These are phyloP conservation scores for Phaeotremella fagi DNA, from an alignment of 768 basidiomycete species.

Conservation along the genomic window DNA sequence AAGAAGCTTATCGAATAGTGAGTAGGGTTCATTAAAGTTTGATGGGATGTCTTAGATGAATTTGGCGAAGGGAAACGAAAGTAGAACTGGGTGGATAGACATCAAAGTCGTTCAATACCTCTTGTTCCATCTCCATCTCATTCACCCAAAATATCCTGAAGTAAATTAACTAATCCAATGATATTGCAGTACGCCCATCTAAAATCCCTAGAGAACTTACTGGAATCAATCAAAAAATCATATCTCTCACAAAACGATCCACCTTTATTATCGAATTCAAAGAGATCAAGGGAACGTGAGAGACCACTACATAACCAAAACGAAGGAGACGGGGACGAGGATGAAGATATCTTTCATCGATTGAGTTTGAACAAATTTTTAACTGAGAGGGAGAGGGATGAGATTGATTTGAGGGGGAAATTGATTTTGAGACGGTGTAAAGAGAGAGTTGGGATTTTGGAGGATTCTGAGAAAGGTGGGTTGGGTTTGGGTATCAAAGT, in stretches of 20 bases:
- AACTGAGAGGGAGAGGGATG: constrained; percentile 86
- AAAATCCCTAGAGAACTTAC: constrained; percentile 50
- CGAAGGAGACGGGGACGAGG: constrained; percentile 13
- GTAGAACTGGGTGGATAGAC: too few relatives aligned
- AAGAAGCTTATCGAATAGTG: constrained; percentile 47
- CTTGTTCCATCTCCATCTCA: background rate
- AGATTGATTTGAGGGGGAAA: constrained; percentile 88
- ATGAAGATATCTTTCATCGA: constrained; percentile 26
- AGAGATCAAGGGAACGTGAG: constrained; percentile 3
- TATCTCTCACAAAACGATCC: constrained; percentile 65
- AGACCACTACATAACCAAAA: background rate
- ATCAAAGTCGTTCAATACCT: too few relatives aligned
- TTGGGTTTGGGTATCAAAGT: constrained; percentile 10
- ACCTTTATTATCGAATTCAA: too few relatives aligned
- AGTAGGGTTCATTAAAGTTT: too few relatives aligned
- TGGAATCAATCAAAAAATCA: constrained; percentile 70
- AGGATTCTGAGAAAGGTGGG: constrained; percentile 81
- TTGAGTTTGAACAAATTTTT: constrained; percentile 52
- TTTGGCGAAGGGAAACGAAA: too few relatives aligned
- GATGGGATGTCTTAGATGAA: too few relatives aligned
- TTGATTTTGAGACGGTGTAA: constrained; percentile 79
- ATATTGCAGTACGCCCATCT: constrained; percentile 38
- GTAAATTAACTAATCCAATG: background rate
- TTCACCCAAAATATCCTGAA: background rate
- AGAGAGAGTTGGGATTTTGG: constrained; percentile 81